Base-by-base conservation (phyloP, 1,139 yeast genomes). In the Taphrina flavorubra region DNA sequence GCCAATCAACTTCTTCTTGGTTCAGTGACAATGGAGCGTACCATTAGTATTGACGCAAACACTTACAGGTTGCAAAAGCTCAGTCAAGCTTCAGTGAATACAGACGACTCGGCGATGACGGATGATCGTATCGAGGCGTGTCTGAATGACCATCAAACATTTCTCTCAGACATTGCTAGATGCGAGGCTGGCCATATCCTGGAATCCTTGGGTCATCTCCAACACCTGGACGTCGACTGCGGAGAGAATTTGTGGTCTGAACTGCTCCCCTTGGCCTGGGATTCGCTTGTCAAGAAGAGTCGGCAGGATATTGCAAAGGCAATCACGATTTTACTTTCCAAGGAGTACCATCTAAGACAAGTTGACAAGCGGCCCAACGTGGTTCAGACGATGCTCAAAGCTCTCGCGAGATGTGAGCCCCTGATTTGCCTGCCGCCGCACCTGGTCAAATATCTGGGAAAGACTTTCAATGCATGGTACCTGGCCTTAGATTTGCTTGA, bases 291-390 rank as follows among this genome's bases (percentile, higher is more conserved):
- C 11, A 83, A 87, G 59, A 87, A 92, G 66, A 97, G 92, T 72
- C 87, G 88, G 72, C 85, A 89, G 70, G 97, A 92, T 64, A 88
- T 94, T 76, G 85, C 92, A 31, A 86, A 96, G 70, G 86, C 90
- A 18, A 81, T 94, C 74, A 91, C 92, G 18, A 84, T 89, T 0
- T 80, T 95, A 63, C 79, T 95, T 59, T 89, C 98, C 0, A 92
- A 91, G 75, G 99, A 94, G 72, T 94, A 90, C 76, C 98, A 92
- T 75, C 86, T 88, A 31, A 85, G 97, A 68, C 99, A 95, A 79
- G 86, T 89, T 60, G 96, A 91, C 71, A 83, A 86, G 71, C 85
- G 95, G 69, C 96, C 97, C 0, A 95, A 95, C 76, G 97, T 92
- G 1, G 85, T 95, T 11, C 92, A 89, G 72, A 87, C 96, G 0